These are phyloP conservation scores for Pseudogymnoascus sp. DNA, from an alignment of 2,329 filamentous ascomycete genomes.

Conservation along the genomic window DNA sequence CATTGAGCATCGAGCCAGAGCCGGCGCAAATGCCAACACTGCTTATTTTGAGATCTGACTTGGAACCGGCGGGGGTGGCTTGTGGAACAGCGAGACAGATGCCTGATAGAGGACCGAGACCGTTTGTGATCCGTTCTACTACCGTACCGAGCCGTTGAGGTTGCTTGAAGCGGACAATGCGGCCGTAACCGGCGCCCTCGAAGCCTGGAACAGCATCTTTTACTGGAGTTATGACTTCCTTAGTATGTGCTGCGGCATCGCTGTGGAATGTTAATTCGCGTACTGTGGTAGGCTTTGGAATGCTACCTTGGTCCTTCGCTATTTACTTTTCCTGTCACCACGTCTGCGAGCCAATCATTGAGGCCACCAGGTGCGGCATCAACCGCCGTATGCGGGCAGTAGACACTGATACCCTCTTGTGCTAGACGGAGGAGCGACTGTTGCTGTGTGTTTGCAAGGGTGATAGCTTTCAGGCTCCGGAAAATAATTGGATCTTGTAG, in stretches of 20 bases:
- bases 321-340: constrained; percentile 52
- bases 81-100: constrained; percentile 26
- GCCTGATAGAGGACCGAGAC: constrained; percentile 15
- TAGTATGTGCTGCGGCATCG: constrained; percentile 9
- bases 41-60: constrained; percentile 37
- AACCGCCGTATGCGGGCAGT: constrained; percentile 90
- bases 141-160: constrained; percentile 21
- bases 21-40: constrained; percentile 85
- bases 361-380: constrained; percentile 79
- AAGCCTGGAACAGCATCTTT: constrained; percentile 19
- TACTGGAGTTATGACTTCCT: constrained; percentile 22
- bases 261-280: constrained; percentile 17
- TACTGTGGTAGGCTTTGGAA: constrained; percentile 11
- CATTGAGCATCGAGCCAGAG: constrained; percentile 65
- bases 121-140: constrained; percentile 18
- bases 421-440: constrained; percentile 72
- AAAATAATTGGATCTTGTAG: constrained; percentile 87
- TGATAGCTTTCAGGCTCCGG: constrained; percentile 80
- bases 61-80: constrained; percentile 13
- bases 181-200: constrained; percentile 26
- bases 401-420: constrained; percentile 84
- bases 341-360: constrained; percentile 88
- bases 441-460: constrained; percentile 77
- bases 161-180: constrained; percentile 22
- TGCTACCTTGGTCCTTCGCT: not conserved